These are phyloP conservation scores for Phragmites australis DNA, from an alignment of 176 grass and related monocot species.

Conservation along the genomic window DNA sequence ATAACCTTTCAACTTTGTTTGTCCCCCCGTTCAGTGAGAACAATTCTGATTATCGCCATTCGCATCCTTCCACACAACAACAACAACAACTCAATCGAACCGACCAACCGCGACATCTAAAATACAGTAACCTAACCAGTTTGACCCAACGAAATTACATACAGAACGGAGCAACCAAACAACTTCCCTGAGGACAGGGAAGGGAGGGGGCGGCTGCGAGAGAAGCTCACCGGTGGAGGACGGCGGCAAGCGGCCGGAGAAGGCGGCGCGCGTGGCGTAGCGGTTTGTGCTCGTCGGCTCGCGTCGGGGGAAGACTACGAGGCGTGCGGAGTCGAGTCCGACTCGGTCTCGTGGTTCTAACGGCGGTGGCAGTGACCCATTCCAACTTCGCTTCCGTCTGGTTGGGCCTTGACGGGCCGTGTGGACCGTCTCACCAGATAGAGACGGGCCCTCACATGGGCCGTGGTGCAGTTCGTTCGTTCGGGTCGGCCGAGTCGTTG, in stretches of 20 bases:
- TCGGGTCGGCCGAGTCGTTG: not conserved
- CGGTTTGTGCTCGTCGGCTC: not conserved
- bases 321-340: not conserved
- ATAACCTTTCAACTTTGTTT: not conserved
- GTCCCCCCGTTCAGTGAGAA: no score
- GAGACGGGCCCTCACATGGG: not conserved
- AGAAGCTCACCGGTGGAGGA: not conserved
- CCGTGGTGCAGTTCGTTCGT: not conserved
- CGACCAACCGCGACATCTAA: not conserved
- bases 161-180: not conserved
- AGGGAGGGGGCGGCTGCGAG: not conserved
- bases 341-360: not conserved
- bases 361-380: not conserved
- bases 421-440: not conserved
- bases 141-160: not conserved
- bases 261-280: not conserved
- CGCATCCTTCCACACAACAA: not conserved
- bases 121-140: not conserved
- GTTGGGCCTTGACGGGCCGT: not conserved
- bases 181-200: not conserved
- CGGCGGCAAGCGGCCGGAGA: not conserved
- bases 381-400: not conserved
- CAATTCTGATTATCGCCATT: not conserved
- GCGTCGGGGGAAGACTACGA: not conserved
- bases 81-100: not conserved